Percentiles rank a stretch among this genome's conserved stretches.
phyloP scores from a whole-genome alignment of 1,284 basidiomycete species.

The Mycena citricolor region DNA sequence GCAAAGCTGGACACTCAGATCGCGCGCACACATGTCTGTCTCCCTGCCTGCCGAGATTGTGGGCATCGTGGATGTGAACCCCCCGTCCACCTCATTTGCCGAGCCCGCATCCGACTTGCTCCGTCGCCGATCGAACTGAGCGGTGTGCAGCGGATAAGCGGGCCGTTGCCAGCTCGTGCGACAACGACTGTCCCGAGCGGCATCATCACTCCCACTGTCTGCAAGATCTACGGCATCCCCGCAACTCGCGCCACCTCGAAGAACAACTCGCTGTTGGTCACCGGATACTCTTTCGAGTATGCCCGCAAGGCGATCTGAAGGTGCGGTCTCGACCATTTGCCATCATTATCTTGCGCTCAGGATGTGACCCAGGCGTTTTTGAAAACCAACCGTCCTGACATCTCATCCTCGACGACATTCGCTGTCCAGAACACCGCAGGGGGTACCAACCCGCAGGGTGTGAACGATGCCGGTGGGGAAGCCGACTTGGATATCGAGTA shows the following conservation, averaged over 20 bases:
- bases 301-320: no score
- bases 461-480: slow-evolving; percentile 35
- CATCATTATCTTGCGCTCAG: no score
- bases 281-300: no score
- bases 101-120: not conserved
- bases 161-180: slow-evolving; percentile 25
- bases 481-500: no score
- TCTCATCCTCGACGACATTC: slow-evolving; percentile 24
- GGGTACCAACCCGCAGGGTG: slow-evolving; percentile 44
- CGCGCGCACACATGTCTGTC: slow-evolving; percentile 65
- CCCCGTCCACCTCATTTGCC: slow-evolving; percentile 58
- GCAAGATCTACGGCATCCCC: slow-evolving; percentile 49
- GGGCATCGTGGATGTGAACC: slow-evolving; percentile 72
- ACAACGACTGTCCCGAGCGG: slow-evolving; percentile 40
- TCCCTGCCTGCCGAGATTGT: slow-evolving; percentile 61
- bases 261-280: slow-evolving; percentile 31
- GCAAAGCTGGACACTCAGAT: slow-evolving; percentile 46
- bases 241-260: slow-evolving; percentile 30
- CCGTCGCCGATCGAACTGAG: slow-evolving; percentile 4
- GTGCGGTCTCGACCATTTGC: no score
- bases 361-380: no score
- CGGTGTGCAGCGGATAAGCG: slow-evolving; percentile 9
- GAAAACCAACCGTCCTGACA: slow-evolving; percentile 26
- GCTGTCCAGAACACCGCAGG: slow-evolving; percentile 39
- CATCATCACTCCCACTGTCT: slow-evolving; percentile 41